Evolutionary conservation across 768 basidiomycete species (phyloP).

Genomic region (Pisolithus tinctorius): DNA sequence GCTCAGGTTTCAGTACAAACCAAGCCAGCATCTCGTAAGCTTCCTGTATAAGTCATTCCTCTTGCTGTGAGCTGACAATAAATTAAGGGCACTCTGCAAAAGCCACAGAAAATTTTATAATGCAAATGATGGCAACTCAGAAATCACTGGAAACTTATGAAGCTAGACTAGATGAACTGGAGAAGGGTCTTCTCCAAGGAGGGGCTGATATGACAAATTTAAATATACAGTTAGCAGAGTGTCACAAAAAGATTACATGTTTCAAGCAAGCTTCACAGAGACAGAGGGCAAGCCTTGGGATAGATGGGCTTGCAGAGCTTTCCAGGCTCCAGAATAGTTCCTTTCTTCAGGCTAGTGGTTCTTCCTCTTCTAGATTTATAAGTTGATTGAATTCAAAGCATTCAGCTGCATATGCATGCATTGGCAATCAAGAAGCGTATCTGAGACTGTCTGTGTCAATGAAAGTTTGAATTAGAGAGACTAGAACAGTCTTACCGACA

Average conservation of each 20-base stretch:
- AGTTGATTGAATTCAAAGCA: no score
- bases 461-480: no score
- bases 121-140: background rate
- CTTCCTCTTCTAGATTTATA: no score
- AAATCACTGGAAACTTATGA: background rate
- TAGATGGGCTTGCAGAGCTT: background rate
- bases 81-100: no score
- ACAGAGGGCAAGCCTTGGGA: background rate
- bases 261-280: background rate
- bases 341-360: slow-evolving; percentile 1
- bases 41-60: no score
- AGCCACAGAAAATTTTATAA: background rate
- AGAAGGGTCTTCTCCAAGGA: slow-evolving; percentile 1
- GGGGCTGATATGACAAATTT: background rate
- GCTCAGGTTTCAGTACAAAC: no score
- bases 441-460: no score
- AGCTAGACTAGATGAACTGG: background rate
- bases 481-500: no score
- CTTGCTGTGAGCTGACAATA: no score
- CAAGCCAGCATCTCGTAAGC: no score
- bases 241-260: background rate
- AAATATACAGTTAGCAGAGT: background rate
- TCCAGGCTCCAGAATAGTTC: slow-evolving; percentile 5
- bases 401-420: no score
- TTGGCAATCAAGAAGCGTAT: no score